Evolutionary conservation across 441 rosid species (phyloP).

Genomic region (Mallotus repandus): DNA sequence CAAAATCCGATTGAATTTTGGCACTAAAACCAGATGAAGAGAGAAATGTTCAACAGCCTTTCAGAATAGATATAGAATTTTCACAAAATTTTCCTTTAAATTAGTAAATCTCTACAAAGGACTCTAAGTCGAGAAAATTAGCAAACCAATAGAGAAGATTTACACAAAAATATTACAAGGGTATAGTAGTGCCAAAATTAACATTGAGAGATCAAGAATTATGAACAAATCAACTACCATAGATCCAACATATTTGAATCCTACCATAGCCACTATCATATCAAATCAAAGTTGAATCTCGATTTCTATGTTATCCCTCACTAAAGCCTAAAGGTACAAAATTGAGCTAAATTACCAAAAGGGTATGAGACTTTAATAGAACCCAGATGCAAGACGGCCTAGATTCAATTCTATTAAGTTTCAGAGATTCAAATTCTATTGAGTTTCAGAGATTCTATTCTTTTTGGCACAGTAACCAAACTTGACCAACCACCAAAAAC

Average conservation of each 20-base stretch:
- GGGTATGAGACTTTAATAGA: slow-evolving; percentile 6
- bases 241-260: slow-evolving; percentile 1
- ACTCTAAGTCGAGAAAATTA: background rate
- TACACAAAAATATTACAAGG: background rate
- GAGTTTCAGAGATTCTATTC: background rate
- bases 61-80: background rate
- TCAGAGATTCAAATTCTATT: slow-evolving; percentile 12
- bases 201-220: slow-evolving; percentile 17
- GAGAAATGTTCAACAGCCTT: slow-evolving; percentile 3
- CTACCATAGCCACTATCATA: background rate
- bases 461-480: slow-evolving; percentile 23
- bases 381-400: background rate
- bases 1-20: background rate
- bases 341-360: slow-evolving; percentile 10
- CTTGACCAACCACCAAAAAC: slow-evolving; percentile 9
- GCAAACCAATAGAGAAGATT: slow-evolving; percentile 3
- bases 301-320: background rate
- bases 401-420: slow-evolving; percentile 9
- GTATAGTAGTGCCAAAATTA: background rate
- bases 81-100: no score
- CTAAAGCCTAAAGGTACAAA: background rate
- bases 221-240: slow-evolving; percentile 11
- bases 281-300: slow-evolving; percentile 11
- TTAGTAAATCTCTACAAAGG: background rate
- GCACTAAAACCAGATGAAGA: slow-evolving; percentile 1